These are phyloP conservation scores for Aspergillus coremiiformis DNA, from an alignment of 495 filamentous ascomycete genomes.

Conservation along the genomic window DNA sequence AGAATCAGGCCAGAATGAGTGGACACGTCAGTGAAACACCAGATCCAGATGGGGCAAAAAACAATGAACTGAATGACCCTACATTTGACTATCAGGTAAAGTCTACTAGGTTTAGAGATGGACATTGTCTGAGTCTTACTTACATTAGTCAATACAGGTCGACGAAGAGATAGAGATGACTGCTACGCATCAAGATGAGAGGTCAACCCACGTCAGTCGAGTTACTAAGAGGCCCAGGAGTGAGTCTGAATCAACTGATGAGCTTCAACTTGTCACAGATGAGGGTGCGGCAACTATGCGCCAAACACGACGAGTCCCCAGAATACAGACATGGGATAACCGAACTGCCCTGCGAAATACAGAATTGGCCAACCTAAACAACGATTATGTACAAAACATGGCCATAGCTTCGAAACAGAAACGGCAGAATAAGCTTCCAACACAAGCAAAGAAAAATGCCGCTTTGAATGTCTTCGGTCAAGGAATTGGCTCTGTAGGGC, in stretches of 20 bases:
- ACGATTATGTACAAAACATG: conserved; percentile 52
- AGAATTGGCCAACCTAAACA: conserved; percentile 51
- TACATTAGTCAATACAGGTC: conserved; percentile 7
- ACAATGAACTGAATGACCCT: conserved; percentile 6
- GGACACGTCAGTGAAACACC: conserved; percentile 27
- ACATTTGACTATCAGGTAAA: conserved; percentile 22
- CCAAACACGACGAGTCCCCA: conserved; percentile 16
- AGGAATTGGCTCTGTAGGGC: conserved; percentile 52
- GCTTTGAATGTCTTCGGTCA: conserved; percentile 44
- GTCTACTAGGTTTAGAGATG: conserved; percentile 1
- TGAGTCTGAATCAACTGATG: not conserved
- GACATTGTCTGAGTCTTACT: not conserved
- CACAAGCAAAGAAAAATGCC: conserved; percentile 49
- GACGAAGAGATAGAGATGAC: conserved; percentile 10
- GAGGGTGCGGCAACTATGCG: conserved; percentile 14
- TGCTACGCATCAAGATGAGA: not conserved
- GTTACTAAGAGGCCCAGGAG: not conserved
- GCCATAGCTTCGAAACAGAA: conserved; percentile 38
- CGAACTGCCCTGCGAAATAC: conserved; percentile 40
- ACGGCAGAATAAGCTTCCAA: conserved; percentile 26
- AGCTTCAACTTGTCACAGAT: not conserved
- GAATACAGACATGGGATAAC: conserved; percentile 18
- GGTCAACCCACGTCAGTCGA: not conserved
- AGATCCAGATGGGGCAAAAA: conserved; percentile 9
- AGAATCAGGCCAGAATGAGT: not conserved